Evolutionary conservation across 2,329 filamentous ascomycete genomes (phyloP).

Genomic region (Arthrobotrys sphaeroides): DNA sequence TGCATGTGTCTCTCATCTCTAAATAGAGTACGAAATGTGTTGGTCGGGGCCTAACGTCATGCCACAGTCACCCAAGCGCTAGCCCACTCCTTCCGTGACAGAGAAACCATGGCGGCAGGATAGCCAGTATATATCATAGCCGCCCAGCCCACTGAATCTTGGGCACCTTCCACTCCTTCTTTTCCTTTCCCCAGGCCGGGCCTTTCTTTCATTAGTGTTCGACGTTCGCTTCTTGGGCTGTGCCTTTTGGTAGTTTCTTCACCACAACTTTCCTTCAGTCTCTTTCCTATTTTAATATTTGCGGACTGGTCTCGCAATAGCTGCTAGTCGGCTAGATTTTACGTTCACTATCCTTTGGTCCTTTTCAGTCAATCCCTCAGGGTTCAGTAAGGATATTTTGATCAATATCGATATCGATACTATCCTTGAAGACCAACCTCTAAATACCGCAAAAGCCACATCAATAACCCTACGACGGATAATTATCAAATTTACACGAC

Average conservation of each 20-base stretch:
- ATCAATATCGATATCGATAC: constrained; percentile 24
- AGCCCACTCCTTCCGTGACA: constrained; percentile 16
- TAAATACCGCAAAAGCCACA: constrained; percentile 13
- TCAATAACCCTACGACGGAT: not conserved
- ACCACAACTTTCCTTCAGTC: constrained; percentile 28
- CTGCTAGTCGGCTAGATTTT: constrained; percentile 41
- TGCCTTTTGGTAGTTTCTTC: constrained; percentile 49
- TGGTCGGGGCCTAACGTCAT: constrained; percentile 29
- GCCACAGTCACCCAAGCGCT: constrained; percentile 38
- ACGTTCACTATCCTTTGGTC: constrained; percentile 24
- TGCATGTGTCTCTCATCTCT: not conserved
- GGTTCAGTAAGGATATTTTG: not conserved
- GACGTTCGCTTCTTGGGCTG: constrained; percentile 43
- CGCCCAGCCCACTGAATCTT: constrained; percentile 23
- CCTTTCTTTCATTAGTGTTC: constrained; percentile 36
- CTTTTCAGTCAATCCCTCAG: constrained; percentile 6
- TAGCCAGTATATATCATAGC: constrained; percentile 48
- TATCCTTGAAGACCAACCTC: not conserved
- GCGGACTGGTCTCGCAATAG: constrained; percentile 23
- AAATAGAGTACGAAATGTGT: not conserved
- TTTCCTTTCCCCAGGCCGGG: constrained; percentile 34
- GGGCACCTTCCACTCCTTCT: constrained; percentile 7
- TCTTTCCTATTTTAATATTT: constrained; percentile 39
- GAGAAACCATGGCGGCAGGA: constrained; percentile 8
- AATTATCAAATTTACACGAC: not conserved